Evolutionary conservation across 495 filamentous ascomycete genomes (phyloP), one percentile per base, ranked within the genome.

Genomic region (Aspergillus egyptiacus): DNA sequence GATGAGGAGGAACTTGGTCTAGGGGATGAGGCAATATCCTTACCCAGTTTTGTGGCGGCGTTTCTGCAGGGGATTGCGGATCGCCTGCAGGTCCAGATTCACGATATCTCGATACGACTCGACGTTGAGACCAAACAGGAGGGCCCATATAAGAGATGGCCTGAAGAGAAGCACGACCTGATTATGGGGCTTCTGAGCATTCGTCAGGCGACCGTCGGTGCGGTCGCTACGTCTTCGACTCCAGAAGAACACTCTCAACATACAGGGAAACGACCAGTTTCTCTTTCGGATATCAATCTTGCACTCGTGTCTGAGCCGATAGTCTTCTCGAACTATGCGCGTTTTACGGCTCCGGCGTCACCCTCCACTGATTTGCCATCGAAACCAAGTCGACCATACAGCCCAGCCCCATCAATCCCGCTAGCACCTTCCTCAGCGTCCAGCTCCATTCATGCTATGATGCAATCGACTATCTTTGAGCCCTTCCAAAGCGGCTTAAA

Each of bases 31-130:
- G 69, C 74, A 0, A 58, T 94, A 11, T 84, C 84, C 2, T 67
- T 97, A 6, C 94, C 94, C 8, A 78, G 69, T 2, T 91, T 96
- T 55, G 72, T 99, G 11, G 82, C 88, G 8, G 82, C 78, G 19
- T 91, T 94, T 56, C 64, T 97, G 0, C 83, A 89, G 61, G 89
- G 89, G 5, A 80, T 96, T 47, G 71, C 80, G 25, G 89, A 96
- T 59, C 80, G 91, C 31, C 65, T 95, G 19, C 78, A 89, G 64
- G 65, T 96, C 14, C 73, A 72, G 24, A 75, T 96, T 31, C 76
- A 73, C 34, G 80, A 89, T 53, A 71, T 90, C 14, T 72, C 80
- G 37, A 65, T 89, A 23, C 79, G 82, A 0, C 64, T 83, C 13
- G 83, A 89, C 31, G 68, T 76, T 41, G 74, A 74, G 45, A 56